Conservation (phyloP, 1,139 yeast species). For the Debaryomyces sp. region DNA sequence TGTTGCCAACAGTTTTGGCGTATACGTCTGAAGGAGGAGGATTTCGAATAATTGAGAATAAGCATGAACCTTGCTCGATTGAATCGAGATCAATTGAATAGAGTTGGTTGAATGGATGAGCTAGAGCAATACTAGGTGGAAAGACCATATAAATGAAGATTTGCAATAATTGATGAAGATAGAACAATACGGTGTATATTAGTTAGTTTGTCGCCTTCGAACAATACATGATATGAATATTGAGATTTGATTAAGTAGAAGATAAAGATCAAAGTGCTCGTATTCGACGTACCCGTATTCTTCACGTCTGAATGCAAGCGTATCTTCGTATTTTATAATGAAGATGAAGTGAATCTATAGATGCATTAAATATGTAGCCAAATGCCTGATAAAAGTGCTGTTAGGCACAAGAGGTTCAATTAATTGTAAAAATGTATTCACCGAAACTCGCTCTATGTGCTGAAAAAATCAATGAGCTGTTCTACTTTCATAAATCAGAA, state of each 20-base stretch:
- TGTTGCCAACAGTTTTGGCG: constrained; percentile 48
- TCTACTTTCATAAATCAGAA: background rate
- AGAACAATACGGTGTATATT: background rate
- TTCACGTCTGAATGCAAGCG: background rate
- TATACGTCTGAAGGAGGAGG: constrained; percentile 34
- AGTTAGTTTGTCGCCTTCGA: background rate
- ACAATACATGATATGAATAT: background rate
- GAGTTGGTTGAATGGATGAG: background rate
- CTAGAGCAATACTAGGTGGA: background rate
- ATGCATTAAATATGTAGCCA: background rate
- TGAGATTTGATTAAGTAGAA: background rate
- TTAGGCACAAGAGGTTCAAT: background rate
- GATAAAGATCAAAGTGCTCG: background rate
- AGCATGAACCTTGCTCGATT: background rate
- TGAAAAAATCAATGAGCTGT: background rate
- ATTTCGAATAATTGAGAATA: background rate
- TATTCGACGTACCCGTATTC: background rate
- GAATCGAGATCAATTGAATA: background rate
- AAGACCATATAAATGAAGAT: background rate
- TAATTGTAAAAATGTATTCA: background rate
- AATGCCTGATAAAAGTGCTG: background rate
- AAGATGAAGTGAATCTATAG: background rate
- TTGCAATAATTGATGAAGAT: background rate
- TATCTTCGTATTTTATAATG: background rate
- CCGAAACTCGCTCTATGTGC: background rate